Evolutionary conservation across 208 protist species (phyloP), one percentile per base, ranked within the genome.

Genomic region (Strigomonas culicis): DNA sequence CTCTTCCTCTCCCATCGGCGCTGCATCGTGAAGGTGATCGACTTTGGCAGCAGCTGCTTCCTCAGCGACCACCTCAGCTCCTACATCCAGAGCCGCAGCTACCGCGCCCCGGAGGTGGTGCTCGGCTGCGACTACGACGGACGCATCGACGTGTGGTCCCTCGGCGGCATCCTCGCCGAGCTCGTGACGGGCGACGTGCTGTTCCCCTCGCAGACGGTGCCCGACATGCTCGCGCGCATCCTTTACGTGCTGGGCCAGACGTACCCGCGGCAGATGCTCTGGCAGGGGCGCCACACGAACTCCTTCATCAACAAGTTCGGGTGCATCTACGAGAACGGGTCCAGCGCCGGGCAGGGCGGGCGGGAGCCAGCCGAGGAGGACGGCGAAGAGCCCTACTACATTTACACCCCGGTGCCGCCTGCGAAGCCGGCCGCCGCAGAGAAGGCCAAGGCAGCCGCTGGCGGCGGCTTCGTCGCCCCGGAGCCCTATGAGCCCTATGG

Each of bases 41-140:
- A 98, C 78, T 98, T 98, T 76, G 97, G 97, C 55, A 97, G 89
- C 59, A 94, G 82, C 55, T 98, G 95, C 75, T 98, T 97, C 83
- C 84, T 89, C 59, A 97, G 82, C 46, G 97, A 98, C 72, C 90
- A 97, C 76, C 80, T 98, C 27, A 97, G 88, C 66, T 97, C 90
- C 13, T 98, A 98, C 78, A 94, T 97, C 46, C 94, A 98, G 72
- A 96, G 89, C 44, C 80, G 95, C 24, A 98, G 93, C 66, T 98
- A 98, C 74, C 91, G 95, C 31, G 95, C 96, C 0, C 92, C 93
- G 30, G 88, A 97, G 72, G 93, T 97, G 31, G 90, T 98, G 56
- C 70, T 98, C 13, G 94, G 95, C 47, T 90, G 88, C 63, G 88
- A 95, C 69, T 98, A 98, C 72, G 93, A 97, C 77, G 83, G 90